Base-by-base conservation (phyloP, 345 rosid species). In the Triadica sebifera region DNA sequence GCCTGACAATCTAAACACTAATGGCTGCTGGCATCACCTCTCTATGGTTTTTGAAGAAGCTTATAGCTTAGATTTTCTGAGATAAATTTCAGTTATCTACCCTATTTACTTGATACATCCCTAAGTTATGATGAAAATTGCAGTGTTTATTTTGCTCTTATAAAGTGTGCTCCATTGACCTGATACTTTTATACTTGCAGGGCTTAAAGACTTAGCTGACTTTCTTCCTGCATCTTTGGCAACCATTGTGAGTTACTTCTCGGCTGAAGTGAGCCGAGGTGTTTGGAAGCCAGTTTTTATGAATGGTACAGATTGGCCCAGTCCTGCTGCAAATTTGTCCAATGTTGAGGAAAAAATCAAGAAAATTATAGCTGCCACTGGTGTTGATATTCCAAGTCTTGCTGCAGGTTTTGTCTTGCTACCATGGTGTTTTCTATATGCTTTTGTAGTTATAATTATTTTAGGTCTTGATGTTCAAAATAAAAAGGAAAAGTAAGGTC, bases 301-400 rank as follows among this genome's bases (percentile, higher is more conserved):
- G 99, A 95, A 95, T 77, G 99, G 99, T 79, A 89, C 96, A 66
- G 99, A 95, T 85, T 95, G 99, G 99, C 99, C 99, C 15, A 95
- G 98, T 79, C 99, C 99, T 81, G 89, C 94, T 64, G 94, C 94
- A 70, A 93, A 93, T 86, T 82, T 95, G 71, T 86, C 89, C 41
- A 79, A 45, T 6, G 93, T 95, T 76, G 99, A 93, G 86, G 90
- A 89, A 62, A 93, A 91, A 78, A 89, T 95, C 57, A 91, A 93
- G 85, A 93, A 90, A 85, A 87, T 83, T 39, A 77, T 95, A 76
- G 98, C 96, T 39, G 96, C 92, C 74, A 90, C 96, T 79, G 99
- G 98, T 41, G 96, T 93, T 81, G 89, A 90, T 75, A 93, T 93
- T 75, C 97, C 99, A 49, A 95, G 90, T 83, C 89, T 93, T 76